A percentile compares a stretch with the other conserved stretches of the same genome.
Conservation (phyloP, 805 yeast genomes). For the Yarrowia hollandica region DNA sequence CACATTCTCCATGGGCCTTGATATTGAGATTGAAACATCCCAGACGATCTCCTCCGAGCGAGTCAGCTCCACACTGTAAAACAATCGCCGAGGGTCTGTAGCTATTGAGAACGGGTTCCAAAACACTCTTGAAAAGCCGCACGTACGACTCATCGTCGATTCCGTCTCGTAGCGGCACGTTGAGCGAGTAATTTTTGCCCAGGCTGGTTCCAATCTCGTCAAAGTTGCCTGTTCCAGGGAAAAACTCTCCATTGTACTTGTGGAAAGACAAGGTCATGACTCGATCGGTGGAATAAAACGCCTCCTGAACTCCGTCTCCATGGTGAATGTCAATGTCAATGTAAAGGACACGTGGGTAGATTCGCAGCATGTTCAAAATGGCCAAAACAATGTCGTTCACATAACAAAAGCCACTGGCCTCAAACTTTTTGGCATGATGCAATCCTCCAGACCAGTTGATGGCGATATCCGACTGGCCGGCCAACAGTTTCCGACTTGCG, state of each 20-base stretch:
- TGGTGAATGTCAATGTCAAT: slow-evolving; percentile 91
- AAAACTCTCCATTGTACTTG: slow-evolving; percentile 83
- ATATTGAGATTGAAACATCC: slow-evolving; percentile 95
- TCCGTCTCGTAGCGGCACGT: slow-evolving; percentile 88
- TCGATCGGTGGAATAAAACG: slow-evolving; percentile 85
- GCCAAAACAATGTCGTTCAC: slow-evolving; percentile 88
- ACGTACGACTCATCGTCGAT: slow-evolving; percentile 83
- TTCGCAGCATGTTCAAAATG: slow-evolving; percentile 72
- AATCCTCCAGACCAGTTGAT: slow-evolving; percentile 92
- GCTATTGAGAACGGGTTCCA: slow-evolving; percentile 82
- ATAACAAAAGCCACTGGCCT: slow-evolving; percentile 89
- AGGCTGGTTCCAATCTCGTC: slow-evolving; percentile 81
- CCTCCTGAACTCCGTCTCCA: slow-evolving; percentile 95
- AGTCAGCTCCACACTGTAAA: slow-evolving; percentile 98
- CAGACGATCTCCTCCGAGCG: slow-evolving; percentile 89
- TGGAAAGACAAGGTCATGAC: slow-evolving; percentile 91
- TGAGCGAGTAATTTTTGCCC: slow-evolving; percentile 80
- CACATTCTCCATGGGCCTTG: slow-evolving; percentile 95
- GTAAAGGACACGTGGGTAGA: slow-evolving; percentile 81
- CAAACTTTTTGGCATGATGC: slow-evolving; percentile 89
- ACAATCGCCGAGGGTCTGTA: slow-evolving; percentile 95
- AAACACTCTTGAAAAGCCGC: slow-evolving; percentile 64
- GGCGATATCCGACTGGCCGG: slow-evolving; percentile 86
- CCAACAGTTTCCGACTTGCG: slow-evolving; percentile 78
- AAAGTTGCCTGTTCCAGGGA: slow-evolving; percentile 90